Base-by-base conservation (phyloP, 2,329 filamentous ascomycete species). In the Davidsoniella eucalypti region DNA sequence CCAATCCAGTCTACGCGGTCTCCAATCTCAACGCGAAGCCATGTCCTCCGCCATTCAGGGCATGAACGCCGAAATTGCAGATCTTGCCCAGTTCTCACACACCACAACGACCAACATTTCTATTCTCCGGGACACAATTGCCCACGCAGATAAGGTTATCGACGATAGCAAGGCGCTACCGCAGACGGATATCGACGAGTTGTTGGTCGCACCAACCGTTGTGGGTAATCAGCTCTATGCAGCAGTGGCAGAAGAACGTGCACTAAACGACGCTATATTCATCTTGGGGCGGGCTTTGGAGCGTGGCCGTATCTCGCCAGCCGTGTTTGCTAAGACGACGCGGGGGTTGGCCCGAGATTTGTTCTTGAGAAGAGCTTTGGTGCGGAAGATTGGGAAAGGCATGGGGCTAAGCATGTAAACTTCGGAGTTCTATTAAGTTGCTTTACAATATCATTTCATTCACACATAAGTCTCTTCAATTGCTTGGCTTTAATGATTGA, bases 221-320 rank as follows among this genome's bases (percentile, higher is more conserved):
- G 92, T 95, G 4, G 86, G 84, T 0, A 88, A 90, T 56, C 92
- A 98, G 68, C 68, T 98, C 18, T 98, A 96, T 64, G 80, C 81
- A 44, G 70, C 93, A 2, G 85, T 88, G 25, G 87, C 87, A 1
- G 92, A 98, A 61, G 90, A 95, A 66, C 75, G 82, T 56, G 87
- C 84, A 2, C 75, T 94, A 44, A 83, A 82, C 29, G 90, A 95
- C 61, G 84, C 87, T 2, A 78, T 96, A 55, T 94, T 92, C 60
- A 80, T 87, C 55, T 69, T 93, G 12, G 82, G 83, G 1, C 69
- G 81, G 51, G 85, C 81, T 1, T 72, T 90, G 17, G 84, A 90
- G 62, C 71, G 73, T 48, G 85, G 85, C 3, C 70, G 83, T 49
- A 73, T 92, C 21, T 72, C 73, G 9, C 75, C 82, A 4, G 72